Evolutionary conservation across 1,284 basidiomycete genomes (phyloP).

Genomic region (Vanrija sp.): DNA sequence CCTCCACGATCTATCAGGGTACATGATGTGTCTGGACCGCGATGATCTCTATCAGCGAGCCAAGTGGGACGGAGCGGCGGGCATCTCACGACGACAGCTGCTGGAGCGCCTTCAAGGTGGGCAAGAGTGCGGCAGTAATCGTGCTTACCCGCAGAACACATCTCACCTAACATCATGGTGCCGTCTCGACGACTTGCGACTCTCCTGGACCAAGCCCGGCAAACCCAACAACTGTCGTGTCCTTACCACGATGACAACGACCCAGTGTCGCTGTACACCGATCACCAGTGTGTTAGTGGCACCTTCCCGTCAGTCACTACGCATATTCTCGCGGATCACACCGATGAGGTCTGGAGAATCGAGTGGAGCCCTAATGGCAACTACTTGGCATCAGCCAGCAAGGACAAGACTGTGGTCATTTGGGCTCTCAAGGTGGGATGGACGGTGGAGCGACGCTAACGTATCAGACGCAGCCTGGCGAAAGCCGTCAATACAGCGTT

Average conservation of each 20-base stretch:
- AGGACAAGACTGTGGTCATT: slow-evolving; percentile 80
- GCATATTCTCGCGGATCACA: slow-evolving; percentile 76
- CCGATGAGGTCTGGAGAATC: slow-evolving; percentile 91
- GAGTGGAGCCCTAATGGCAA: slow-evolving; percentile 89
- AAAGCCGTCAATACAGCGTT: slow-evolving; percentile 25
- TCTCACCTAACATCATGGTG: slow-evolving; percentile 86
- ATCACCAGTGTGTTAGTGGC: slow-evolving; percentile 75
- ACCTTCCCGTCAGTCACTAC: slow-evolving; percentile 82
- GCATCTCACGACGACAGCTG: slow-evolving; percentile 69
- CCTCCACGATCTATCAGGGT: slow-evolving; percentile 79
- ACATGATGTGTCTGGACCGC: slow-evolving; percentile 82
- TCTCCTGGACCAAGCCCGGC: slow-evolving; percentile 79
- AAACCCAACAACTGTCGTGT: slow-evolving; percentile 72
- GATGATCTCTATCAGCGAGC: slow-evolving; percentile 77
- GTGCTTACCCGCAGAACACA: slow-evolving; percentile 59
- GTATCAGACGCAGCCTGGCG: background rate
- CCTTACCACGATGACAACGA: slow-evolving; percentile 66
- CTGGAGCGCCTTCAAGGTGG: slow-evolving; percentile 78
- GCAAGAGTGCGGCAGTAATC: slow-evolving; percentile 24
- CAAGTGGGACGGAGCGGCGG: slow-evolving; percentile 82
- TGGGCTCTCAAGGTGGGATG: slow-evolving; percentile 78
- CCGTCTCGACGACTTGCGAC: slow-evolving; percentile 81
- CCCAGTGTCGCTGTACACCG: slow-evolving; percentile 74
- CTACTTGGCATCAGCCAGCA: slow-evolving; percentile 80
- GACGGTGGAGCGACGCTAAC: slow-evolving; percentile 56